Evolutionary conservation across 108 stramenopile genomes (phyloP).

Genomic region (Stephanodiscus triporus): DNA sequence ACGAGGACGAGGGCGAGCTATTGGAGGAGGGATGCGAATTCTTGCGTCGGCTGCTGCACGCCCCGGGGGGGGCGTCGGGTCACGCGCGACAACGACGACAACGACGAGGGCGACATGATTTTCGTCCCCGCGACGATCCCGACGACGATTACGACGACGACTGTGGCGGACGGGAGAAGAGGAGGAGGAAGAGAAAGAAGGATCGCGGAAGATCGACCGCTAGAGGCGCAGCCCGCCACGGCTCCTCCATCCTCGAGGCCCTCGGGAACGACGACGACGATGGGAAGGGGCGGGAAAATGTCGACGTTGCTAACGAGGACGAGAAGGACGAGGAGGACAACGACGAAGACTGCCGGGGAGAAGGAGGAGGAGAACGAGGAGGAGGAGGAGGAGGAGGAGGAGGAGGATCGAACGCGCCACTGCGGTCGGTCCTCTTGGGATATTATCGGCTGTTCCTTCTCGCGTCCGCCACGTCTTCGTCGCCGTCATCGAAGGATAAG

Average conservation of each 20-base stretch:
- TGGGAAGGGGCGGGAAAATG: not conserved
- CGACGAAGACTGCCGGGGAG: no score
- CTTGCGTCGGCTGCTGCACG: constrained; percentile 29
- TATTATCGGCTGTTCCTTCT: constrained; percentile 25
- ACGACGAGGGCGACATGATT: not conserved
- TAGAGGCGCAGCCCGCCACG: not conserved
- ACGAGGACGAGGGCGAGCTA: not conserved
- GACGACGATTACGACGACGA: not conserved
- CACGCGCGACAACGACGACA: not conserved
- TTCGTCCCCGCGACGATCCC: not conserved
- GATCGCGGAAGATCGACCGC: not conserved
- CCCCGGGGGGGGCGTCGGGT: constrained; percentile 18
- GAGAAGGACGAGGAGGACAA: not conserved
- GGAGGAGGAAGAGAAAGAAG: not conserved
- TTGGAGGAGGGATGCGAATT: constrained; percentile 25
- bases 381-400: not conserved
- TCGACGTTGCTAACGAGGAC: not conserved
- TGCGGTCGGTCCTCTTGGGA: constrained; percentile 32
- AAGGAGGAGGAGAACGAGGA: not conserved
- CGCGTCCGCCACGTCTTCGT: not conserved
- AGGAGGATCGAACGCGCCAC: constrained; percentile 2
- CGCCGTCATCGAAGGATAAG: not conserved
- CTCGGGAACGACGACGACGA: constrained; percentile 1
- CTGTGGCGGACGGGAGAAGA: not conserved
- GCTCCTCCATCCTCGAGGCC: not conserved